Evolutionary conservation across 2,329 filamentous ascomycete genomes (phyloP).

Genomic region (Hirsutella rhossiliensis): DNA sequence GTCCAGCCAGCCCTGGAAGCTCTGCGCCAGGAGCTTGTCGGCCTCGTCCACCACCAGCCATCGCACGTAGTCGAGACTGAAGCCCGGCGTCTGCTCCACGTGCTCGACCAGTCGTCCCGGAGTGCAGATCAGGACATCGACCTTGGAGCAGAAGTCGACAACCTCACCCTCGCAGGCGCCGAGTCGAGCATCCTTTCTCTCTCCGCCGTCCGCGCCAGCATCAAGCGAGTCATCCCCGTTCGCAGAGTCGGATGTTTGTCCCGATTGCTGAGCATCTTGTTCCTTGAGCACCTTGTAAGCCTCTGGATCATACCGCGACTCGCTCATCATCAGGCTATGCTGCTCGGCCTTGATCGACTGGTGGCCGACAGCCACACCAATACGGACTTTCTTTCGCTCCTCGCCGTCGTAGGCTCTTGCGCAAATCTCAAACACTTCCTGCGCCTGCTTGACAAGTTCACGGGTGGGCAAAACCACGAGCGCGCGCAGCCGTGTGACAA

Average conservation of each 20-base stretch:
- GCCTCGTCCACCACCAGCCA: constrained; percentile 94
- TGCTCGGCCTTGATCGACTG: constrained; percentile 60
- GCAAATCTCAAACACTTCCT: constrained; percentile 66
- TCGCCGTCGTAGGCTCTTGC: constrained; percentile 45
- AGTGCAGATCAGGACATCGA: constrained; percentile 84
- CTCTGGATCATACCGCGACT: constrained; percentile 51
- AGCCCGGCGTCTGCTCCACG: constrained; percentile 70
- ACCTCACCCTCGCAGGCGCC: constrained; percentile 37
- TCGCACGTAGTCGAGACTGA: constrained; percentile 62
- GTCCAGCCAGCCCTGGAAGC: constrained; percentile 83
- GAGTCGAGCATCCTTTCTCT: constrained; percentile 14
- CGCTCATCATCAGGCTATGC: constrained; percentile 29
- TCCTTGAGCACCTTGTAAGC: constrained; percentile 26
- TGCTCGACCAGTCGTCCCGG: constrained; percentile 89
- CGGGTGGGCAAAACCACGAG: constrained; percentile 83
- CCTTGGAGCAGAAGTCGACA: constrained; percentile 52
- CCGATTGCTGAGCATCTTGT: constrained; percentile 5
- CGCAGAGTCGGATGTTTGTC: constrained; percentile 2
- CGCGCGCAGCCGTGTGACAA: constrained; percentile 57
- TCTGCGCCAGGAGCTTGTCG: constrained; percentile 81
- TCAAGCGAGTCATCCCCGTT: constrained; percentile 9
- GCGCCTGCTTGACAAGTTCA: constrained; percentile 79
- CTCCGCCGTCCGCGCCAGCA: constrained; percentile 7
- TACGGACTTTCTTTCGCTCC: constrained; percentile 54
- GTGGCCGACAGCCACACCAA: constrained; percentile 75